phyloP scores from a whole-genome alignment of 371 early-diverging fungal genomes.

The Mortierella sp. region DNA sequence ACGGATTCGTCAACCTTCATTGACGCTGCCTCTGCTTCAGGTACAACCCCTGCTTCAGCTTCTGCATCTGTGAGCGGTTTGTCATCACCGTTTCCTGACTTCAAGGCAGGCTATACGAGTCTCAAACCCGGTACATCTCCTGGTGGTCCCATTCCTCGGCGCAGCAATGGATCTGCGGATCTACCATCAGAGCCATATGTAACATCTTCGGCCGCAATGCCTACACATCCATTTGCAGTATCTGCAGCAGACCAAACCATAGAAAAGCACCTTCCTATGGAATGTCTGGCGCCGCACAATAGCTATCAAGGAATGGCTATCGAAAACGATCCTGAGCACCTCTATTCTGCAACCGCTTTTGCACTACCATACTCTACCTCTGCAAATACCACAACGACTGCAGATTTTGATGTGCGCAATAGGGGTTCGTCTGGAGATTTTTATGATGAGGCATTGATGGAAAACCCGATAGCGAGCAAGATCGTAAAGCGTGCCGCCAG shows the following conservation, averaged over 20 bases:
- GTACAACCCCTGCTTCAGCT: slow-evolving; percentile 8
- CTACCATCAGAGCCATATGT: not conserved
- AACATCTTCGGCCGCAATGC: not conserved
- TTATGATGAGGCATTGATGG: not conserved
- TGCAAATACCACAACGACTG: not conserved
- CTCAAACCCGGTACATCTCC: not conserved
- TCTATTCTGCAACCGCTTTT: not conserved
- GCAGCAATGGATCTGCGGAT: not conserved
- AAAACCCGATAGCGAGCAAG: not conserved
- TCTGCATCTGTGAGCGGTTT: not conserved
- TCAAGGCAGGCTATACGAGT: slow-evolving; percentile 13
- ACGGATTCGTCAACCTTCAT: slow-evolving; percentile 10
- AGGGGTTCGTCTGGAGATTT: not conserved
- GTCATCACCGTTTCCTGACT: not conserved
- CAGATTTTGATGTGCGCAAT: not conserved
- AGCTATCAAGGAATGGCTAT: slow-evolving; percentile 9
- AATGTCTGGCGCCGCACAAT: slow-evolving; percentile 1
- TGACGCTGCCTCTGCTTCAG: not conserved
- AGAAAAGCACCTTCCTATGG: not conserved
- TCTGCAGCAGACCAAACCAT: not conserved
- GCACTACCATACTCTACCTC: not conserved
- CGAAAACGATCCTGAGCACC: not conserved
- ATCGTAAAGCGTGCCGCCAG: slow-evolving; percentile 27
- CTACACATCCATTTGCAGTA: too few relatives aligned
- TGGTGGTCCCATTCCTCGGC: not conserved